Percentiles rank a stretch among this genome's conserved stretches.
Evolutionary conservation across 352 stramenopile genomes (phyloP).

Genomic region (Elongisporangium anandrum): DNA sequence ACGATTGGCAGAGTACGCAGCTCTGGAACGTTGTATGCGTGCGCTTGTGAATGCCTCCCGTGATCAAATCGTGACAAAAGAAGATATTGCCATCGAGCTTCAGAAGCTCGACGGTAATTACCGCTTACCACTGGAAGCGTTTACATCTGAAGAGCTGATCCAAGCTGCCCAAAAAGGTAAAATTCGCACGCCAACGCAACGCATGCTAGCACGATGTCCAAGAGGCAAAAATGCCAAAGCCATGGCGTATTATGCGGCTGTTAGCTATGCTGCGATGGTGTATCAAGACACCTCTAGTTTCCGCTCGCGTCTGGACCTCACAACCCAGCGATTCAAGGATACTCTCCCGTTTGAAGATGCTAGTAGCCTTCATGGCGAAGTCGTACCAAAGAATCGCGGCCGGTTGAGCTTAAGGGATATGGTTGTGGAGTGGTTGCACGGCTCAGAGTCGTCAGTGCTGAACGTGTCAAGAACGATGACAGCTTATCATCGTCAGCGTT

Average conservation of each 20-base stretch:
- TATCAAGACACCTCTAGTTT: slow-evolving; percentile 64
- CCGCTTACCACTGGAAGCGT: slow-evolving; percentile 52
- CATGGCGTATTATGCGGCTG: slow-evolving; percentile 65
- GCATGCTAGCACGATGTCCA: slow-evolving; percentile 43
- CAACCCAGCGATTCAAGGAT: slow-evolving; percentile 33
- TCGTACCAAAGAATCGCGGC: slow-evolving; percentile 44
- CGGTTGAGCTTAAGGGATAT: slow-evolving; percentile 36
- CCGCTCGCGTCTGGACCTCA: slow-evolving; percentile 34
- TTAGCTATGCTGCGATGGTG: slow-evolving; percentile 50
- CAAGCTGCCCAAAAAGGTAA: slow-evolving; percentile 31
- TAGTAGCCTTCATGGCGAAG: slow-evolving; percentile 31
- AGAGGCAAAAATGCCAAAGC: slow-evolving; percentile 40
- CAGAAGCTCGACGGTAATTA: slow-evolving; percentile 27
- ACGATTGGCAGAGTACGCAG: slow-evolving; percentile 52
- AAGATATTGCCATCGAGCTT: slow-evolving; percentile 56
- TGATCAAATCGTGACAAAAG: slow-evolving; percentile 61
- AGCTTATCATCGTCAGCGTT: slow-evolving; percentile 41
- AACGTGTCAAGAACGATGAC: slow-evolving; percentile 39
- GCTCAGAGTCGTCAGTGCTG: slow-evolving; percentile 41
- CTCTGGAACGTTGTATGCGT: slow-evolving; percentile 60
- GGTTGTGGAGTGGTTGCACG: slow-evolving; percentile 59
- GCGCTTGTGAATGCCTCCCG: slow-evolving; percentile 33
- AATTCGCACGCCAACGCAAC: slow-evolving; percentile 46
- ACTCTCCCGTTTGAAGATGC: slow-evolving; percentile 32
- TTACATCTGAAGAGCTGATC: slow-evolving; percentile 57